Base-by-base conservation (phyloP, 441 rosid species). In the Raphanus hybrid region DNA sequence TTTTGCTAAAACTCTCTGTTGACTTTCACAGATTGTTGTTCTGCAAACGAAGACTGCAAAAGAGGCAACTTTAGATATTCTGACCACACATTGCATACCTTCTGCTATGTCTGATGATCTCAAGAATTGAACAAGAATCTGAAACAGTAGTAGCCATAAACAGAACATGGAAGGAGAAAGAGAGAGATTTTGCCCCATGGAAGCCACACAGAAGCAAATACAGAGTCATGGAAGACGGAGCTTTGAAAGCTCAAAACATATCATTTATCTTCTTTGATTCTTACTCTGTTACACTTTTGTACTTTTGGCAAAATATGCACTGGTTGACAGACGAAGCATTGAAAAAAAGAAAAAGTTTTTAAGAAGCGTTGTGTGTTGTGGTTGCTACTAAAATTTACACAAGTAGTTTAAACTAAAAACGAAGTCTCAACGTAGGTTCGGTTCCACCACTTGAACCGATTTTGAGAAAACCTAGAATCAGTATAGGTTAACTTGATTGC, bases 21-120 rank as follows among this genome's bases (percentile, higher is more conserved):
- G 5, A 34, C 3, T 73, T 54, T 20, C n/a, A 84, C 88, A 93
- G 98, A 78, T 93, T 55, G 98, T 87, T 57, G 92, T 90, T 50
- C 86, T 95, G 57, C 76, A 79, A 50, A 89, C 86, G 3, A 86
- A 88, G 83, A 84, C 87, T 6, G 97, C 99, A 54, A 93, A 88
- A 81, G 93, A 83, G 35, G 90, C 96, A 20, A 93, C 99, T 11
- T 81, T 74, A 43, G 97, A 91, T 84, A 90, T 93, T 69, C 90
- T 95, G 39, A 76, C 87, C 6, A 93, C 92, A 34, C 98, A 95
- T 73, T 88, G 97, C 84, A 93, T 95, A 84, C 92, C 97, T 68
- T 87, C 95, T 14, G 90, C 97, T 8, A 86, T 93, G 90, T 95
- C 98, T 35, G 92, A 85, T 66, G 97, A 95, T 86, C 97, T 95